Conservation (phyloP, 805 yeast genomes). For the Lipomyces starkeyi region DNA sequence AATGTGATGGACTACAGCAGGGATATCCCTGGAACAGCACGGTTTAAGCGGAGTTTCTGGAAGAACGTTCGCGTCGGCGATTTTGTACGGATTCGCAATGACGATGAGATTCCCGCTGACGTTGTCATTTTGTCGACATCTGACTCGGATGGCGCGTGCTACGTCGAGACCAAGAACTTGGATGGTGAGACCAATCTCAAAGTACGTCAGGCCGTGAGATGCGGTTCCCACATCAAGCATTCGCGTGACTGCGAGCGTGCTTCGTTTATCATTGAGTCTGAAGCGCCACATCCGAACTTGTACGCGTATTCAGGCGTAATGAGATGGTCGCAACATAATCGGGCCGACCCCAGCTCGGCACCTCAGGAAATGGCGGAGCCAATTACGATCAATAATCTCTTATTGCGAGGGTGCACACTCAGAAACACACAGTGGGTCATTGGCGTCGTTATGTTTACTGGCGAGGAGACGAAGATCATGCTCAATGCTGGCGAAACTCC, state of each 20-base stretch:
- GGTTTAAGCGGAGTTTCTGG: conserved; percentile 64
- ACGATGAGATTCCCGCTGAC: conserved; percentile 83
- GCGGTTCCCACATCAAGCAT: conserved; percentile 60
- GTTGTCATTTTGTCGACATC: conserved; percentile 69
- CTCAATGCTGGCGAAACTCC: conserved; percentile 81
- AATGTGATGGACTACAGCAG: conserved; percentile 46
- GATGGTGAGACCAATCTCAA: conserved; percentile 83
- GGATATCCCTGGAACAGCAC: conserved; percentile 46
- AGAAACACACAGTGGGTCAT: conserved; percentile 79
- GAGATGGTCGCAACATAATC: conserved; percentile 54
- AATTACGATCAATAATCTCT: conserved; percentile 63
- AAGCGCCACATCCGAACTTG: conserved; percentile 70
- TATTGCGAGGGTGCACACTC: conserved; percentile 73
- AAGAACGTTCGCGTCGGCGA: conserved; percentile 79
- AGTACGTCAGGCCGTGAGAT: conserved; percentile 57
- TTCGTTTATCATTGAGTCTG: conserved; percentile 69
- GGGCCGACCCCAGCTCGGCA: conserved; percentile 44
- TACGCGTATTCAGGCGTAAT: conserved; percentile 71
- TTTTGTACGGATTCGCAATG: conserved; percentile 65
- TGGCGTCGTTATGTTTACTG: conserved; percentile 78
- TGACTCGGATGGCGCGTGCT: conserved; percentile 71
- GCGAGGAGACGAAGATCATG: conserved; percentile 76
- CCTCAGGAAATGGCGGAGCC: conserved; percentile 55
- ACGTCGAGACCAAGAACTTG: conserved; percentile 70
- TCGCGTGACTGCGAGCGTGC: conserved; percentile 64